A percentile compares a stretch with the other conserved stretches of the same genome.
These are phyloP conservation scores for Camellia sinensis DNA, from an alignment of 148 eudicot species.

Conservation along the genomic window DNA sequence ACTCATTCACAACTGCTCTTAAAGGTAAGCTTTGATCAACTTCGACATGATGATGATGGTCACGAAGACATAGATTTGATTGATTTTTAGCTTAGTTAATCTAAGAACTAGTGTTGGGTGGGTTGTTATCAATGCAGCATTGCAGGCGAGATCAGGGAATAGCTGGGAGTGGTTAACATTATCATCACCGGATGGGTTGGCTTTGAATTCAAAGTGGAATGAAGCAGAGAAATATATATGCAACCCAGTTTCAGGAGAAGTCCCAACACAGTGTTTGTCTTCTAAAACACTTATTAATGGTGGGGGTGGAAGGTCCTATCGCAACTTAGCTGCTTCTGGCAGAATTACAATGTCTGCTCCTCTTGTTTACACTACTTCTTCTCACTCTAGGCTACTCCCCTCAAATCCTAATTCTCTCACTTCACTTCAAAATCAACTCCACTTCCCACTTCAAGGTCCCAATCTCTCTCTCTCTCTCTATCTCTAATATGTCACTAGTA, in stretches of 20 bases:
- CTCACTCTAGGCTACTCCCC: conserved; percentile 28
- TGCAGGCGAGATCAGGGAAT: conserved; percentile 72
- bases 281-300: conserved; percentile 56
- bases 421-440: conserved; percentile 12
- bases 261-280: conserved; percentile 90
- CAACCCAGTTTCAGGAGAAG: conserved; percentile 87
- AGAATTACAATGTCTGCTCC: conserved; percentile 93
- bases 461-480: too few species aligned
- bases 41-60: too few species aligned
- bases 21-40: conserved; percentile 44
- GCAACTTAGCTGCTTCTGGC: conserved; percentile 30
- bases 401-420: conserved; percentile 17
- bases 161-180: conserved; percentile 55
- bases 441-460: conserved; percentile 23
- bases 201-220: conserved; percentile 86
- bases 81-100: too few species aligned
- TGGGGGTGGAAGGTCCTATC: conserved; percentile 50
- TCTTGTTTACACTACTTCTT: conserved; percentile 53
- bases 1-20: conserved; percentile 87
- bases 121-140: conserved; percentile 40
- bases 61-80: too few species aligned
- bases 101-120: too few species aligned
- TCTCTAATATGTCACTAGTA: too few species aligned
- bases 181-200: conserved; percentile 64
- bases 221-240: conserved; percentile 93